A percentile compares a stretch with the other conserved stretches of the same genome.
phyloP scores from a whole-genome alignment of 805 yeast species.

The Ogataea pini region DNA sequence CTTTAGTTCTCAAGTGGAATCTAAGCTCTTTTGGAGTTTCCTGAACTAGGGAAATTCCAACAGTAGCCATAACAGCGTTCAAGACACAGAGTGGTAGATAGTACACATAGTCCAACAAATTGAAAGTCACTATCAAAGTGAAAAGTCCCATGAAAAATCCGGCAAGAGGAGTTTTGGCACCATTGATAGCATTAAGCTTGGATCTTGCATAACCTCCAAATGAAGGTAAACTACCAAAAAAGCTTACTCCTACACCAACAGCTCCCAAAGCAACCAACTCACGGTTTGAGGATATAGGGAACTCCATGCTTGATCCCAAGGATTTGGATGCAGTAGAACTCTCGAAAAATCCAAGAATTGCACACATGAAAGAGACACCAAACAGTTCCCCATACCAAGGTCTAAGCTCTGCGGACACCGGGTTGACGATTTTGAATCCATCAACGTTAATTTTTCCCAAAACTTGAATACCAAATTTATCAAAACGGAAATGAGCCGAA shows the following conservation, averaged over 20 bases:
- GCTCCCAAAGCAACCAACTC: conserved; percentile 89
- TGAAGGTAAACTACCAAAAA: conserved; percentile 74
- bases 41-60: conserved; percentile 74
- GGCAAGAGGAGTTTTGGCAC: conserved; percentile 84
- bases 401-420: conserved; percentile 50
- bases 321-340: conserved; percentile 91
- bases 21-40: conserved; percentile 79
- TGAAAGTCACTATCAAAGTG: conserved; percentile 65
- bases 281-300: conserved; percentile 79
- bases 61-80: conserved; percentile 75
- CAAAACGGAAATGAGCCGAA: conserved; percentile 50
- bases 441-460: conserved; percentile 67
- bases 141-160: conserved; percentile 80
- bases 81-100: conserved; percentile 78
- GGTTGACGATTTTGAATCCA: conserved; percentile 53
- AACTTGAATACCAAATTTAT: conserved; percentile 56
- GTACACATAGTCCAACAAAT: conserved; percentile 61
- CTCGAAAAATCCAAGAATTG: conserved; percentile 88
- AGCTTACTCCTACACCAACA: conserved; percentile 63
- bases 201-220: conserved; percentile 97
- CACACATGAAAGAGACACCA: conserved; percentile 73
- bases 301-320: conserved; percentile 69
- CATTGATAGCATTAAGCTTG: conserved; percentile 81
- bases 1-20: conserved; percentile 72
- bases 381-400: conserved; percentile 55